Evolutionary conservation across 306 rosid species (phyloP).

Genomic region (Argentina anserina): DNA sequence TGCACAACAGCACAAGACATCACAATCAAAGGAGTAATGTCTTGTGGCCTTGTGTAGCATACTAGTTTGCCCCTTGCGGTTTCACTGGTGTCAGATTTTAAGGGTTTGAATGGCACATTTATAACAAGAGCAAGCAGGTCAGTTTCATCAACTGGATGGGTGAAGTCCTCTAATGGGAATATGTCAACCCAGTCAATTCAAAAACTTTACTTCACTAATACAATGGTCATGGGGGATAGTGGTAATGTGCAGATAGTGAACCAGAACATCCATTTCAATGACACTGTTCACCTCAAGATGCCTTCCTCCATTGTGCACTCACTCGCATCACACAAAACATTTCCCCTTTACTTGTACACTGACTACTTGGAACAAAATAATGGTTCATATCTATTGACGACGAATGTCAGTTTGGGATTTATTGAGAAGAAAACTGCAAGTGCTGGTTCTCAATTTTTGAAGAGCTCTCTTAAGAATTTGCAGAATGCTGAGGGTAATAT

Average conservation of each 20-base stretch:
- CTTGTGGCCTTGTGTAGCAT: conserved; percentile 40
- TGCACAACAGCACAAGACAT: neutral
- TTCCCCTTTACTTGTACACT: conserved; percentile 43
- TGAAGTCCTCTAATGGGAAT: conserved; percentile 68
- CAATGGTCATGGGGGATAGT: conserved; percentile 47
- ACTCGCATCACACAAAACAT: conserved; percentile 34
- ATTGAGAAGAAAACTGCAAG: conserved; percentile 33
- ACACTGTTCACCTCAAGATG: conserved; percentile 29
- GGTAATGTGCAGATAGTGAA: conserved; percentile 56
- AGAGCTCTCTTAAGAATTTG: conserved; percentile 54
- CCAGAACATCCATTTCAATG: conserved; percentile 51
- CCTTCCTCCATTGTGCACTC: conserved; percentile 31
- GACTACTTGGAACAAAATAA: conserved; percentile 31
- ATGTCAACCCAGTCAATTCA: conserved; percentile 57
- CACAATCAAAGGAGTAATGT: neutral
- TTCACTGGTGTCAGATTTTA: conserved; percentile 40
- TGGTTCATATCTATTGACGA: conserved; percentile 23
- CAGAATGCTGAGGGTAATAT: conserved; percentile 67
- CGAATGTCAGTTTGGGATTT: conserved; percentile 59
- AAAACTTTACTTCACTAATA: conserved; percentile 44
- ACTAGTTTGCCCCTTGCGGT: conserved; percentile 40
- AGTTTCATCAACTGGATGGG: conserved; percentile 60
- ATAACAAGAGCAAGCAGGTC: conserved; percentile 49
- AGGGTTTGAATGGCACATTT: conserved; percentile 68
- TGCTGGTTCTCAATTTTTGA: conserved; percentile 28